Conservation (phyloP, 2,329 filamentous ascomycete species). For the Phaeosphaeria sp. region DNA sequence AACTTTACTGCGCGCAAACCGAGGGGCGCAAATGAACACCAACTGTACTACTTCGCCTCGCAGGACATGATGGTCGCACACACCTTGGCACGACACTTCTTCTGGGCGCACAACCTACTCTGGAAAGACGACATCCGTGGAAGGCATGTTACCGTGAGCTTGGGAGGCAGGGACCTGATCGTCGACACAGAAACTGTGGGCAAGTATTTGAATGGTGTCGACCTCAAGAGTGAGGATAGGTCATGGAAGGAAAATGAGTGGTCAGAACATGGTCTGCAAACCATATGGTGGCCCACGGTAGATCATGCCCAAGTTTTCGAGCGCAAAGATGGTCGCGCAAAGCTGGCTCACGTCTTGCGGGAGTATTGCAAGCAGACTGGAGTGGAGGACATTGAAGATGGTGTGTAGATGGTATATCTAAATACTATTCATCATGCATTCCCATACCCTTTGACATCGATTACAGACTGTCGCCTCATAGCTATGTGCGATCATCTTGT, state of each 20-base stretch:
- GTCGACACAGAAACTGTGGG: conserved; percentile 67
- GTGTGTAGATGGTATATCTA: not conserved
- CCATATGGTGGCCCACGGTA: conserved; percentile 66
- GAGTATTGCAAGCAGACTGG: conserved; percentile 27
- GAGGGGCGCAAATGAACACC: conserved; percentile 68
- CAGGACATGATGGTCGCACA: conserved; percentile 72
- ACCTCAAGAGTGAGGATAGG: conserved; percentile 35
- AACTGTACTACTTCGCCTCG: conserved; percentile 74
- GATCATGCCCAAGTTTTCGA: conserved; percentile 67
- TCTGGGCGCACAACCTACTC: conserved; percentile 73
- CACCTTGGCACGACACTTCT: conserved; percentile 70
- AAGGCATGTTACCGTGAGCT: conserved; percentile 61
- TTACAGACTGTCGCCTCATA: too few species aligned
- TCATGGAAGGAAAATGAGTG: conserved; percentile 45
- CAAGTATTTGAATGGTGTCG: conserved; percentile 60
- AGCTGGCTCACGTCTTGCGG: conserved; percentile 33
- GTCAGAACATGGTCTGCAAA: conserved; percentile 58
- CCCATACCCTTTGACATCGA: too few species aligned
- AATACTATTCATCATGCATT: not conserved
- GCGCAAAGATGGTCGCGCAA: conserved; percentile 27
- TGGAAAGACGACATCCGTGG: conserved; percentile 70
- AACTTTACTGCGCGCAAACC: conserved; percentile 62
- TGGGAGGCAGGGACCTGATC: conserved; percentile 69
- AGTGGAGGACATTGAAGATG: conserved; percentile 12
- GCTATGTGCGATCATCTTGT: not conserved